Percentiles rank a stretch among this genome's conserved stretches.
These are phyloP conservation scores for Globisporangium paddicum DNA, from an alignment of 352 stramenopile species.

Conservation along the genomic window DNA sequence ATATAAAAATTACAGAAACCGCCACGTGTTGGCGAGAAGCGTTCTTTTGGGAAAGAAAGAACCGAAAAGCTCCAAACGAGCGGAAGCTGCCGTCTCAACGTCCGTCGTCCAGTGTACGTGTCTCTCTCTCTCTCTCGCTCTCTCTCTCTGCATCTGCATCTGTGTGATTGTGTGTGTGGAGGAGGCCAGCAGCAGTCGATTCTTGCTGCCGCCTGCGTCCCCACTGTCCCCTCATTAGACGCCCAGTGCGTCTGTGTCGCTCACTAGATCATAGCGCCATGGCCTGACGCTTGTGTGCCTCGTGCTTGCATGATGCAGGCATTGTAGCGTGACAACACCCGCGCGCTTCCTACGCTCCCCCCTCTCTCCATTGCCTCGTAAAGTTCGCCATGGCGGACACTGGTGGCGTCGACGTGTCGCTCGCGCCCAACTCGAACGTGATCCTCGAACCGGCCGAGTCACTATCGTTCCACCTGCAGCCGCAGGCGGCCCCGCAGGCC, in stretches of 20 bases:
- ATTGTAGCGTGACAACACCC: not conserved
- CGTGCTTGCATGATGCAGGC: not conserved
- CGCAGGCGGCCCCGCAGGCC: constrained; percentile 63
- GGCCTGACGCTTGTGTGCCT: not conserved
- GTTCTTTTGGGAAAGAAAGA: constrained; percentile 2
- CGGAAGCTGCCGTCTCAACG: not conserved
- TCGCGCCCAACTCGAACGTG: constrained; percentile 72
- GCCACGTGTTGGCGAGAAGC: not conserved
- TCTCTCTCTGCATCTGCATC: not conserved
- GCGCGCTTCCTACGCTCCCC: not conserved
- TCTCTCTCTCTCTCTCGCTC: not conserved
- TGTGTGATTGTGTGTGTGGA: not conserved
- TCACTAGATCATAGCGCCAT: not conserved
- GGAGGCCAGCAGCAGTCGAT: not conserved
- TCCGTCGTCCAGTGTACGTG: no score
- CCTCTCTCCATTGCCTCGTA: not conserved
- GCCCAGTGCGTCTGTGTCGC: not conserved
- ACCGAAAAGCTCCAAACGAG: constrained; percentile 2
- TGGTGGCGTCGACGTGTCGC: constrained; percentile 42
- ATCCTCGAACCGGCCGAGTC: constrained; percentile 80
- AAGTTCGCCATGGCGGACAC: constrained; percentile 28
- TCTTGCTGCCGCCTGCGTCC: not conserved
- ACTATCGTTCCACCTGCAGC: constrained; percentile 65
- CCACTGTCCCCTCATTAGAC: not conserved
- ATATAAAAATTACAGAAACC: not conserved